Percentiles rank a stretch among this genome's conserved stretches.
phyloP scores from a whole-genome alignment of 352 stramenopile species.

The Phytopythium mirpurense region DNA sequence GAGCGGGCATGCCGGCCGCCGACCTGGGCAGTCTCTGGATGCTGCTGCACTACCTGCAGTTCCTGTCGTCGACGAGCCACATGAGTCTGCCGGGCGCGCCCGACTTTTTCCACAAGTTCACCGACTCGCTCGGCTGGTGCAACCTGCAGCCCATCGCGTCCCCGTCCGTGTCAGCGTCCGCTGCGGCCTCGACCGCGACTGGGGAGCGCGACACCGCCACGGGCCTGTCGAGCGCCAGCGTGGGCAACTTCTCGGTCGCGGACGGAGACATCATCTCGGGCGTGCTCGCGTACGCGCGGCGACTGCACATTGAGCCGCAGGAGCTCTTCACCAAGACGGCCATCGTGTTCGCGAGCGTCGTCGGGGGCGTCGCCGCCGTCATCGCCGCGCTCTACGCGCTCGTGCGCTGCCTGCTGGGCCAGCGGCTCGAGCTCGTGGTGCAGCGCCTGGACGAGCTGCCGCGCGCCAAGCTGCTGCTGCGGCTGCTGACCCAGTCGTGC shows the following conservation, averaged over 20 bases:
- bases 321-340: constrained; percentile 71
- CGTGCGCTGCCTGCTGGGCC: constrained; percentile 35
- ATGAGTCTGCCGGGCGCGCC: constrained; percentile 51
- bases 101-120: constrained; percentile 61
- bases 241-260: constrained; percentile 41
- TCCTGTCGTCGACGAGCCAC: constrained; percentile 59
- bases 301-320: constrained; percentile 57
- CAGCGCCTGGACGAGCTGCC: constrained; percentile 61
- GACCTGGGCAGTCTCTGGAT: constrained; percentile 54
- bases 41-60: constrained; percentile 72
- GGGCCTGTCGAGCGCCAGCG: constrained; percentile 17
- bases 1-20: constrained; percentile 21
- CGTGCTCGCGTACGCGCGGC: constrained; percentile 58
- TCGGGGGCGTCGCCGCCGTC: constrained; percentile 47
- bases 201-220: no score
- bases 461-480: constrained; percentile 61
- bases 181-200: no score
- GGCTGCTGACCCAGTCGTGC: constrained; percentile 58
- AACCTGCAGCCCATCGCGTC: constrained; percentile 30
- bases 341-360: constrained; percentile 55
- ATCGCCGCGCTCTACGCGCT: constrained; percentile 55
- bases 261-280: constrained; percentile 74
- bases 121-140: constrained; percentile 61
- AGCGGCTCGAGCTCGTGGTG: constrained; percentile 48
- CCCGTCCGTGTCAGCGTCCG: constrained; percentile 4